Base-by-base conservation (phyloP, 352 stramenopile species). In the Globisporangium middletonii region DNA sequence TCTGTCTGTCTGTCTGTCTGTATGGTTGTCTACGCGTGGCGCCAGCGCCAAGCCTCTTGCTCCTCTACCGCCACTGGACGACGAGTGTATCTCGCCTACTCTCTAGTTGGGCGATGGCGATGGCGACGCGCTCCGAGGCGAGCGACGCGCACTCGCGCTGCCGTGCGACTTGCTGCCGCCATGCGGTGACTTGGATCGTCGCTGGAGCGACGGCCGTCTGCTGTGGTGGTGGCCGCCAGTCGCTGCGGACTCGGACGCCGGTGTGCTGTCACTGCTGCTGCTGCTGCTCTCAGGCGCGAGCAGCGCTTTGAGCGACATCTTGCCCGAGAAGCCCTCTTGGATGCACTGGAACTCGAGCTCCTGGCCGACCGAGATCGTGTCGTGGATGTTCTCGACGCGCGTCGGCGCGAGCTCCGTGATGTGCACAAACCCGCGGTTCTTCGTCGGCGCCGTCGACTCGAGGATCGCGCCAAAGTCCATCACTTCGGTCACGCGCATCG, bases 381-480 rank as follows among this genome's bases (percentile, higher is more conserved):
- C 65, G 47, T 78, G 69, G 47, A 92, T 92, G 60, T 88, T 81
- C 26, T 66, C 74, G 19, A 93, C 67, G 57, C 82, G 85, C 18
- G 69, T 57, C 50, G 75, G 65, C 2, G 84, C 68, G n/a, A 98
- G 67, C 67, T 99, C 90, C 37, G 88, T 97, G 53, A 98, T 90
- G 79, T 99, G 96, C 35, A 98, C 79, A 42, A 99, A 89, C 43
- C 87, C 96, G 35, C 95, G 84, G 55, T 97, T 82, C 28, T 75
- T 71, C 38, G 91, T 62, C 30, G 90, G 77, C 49, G 65, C 60
- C 19, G 68, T 83, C 26, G 79, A 73, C 62, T 92, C 79, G 47
- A 99, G 79, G 51, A 98, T 85, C 19, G 89, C 91, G 33, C 96
- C 96, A 69, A 98, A 99, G 67, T 99, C 95, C 70, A 98, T 92